These are phyloP conservation scores for Pyrenophora graminea DNA, from an alignment of 2,329 filamentous ascomycete genomes.

Conservation along the genomic window DNA sequence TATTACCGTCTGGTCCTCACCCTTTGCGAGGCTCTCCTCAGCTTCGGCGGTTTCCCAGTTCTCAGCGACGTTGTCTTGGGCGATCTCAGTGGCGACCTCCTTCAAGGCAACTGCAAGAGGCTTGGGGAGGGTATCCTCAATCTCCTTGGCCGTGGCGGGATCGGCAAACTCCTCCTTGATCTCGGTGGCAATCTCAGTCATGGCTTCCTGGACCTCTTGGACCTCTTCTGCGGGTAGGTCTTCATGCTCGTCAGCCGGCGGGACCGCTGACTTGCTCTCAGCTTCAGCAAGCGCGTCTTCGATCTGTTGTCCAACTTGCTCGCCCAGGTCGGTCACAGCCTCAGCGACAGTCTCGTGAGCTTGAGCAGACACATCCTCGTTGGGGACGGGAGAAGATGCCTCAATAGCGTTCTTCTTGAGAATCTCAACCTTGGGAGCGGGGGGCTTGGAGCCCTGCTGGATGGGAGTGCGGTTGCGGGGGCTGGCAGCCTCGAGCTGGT, in stretches of 20 bases:
- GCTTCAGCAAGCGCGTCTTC: constrained; percentile 66
- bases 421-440: constrained; percentile 50
- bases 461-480: constrained; percentile 57
- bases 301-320: constrained; percentile 63
- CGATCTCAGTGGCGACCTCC: constrained; percentile 61
- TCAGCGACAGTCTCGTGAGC: constrained; percentile 69
- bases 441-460: constrained; percentile 25
- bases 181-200: constrained; percentile 55
- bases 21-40: constrained; percentile 69
- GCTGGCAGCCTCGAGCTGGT: constrained; percentile 69
- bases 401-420: constrained; percentile 52
- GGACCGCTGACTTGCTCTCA: constrained; percentile 38
- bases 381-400: constrained; percentile 34
- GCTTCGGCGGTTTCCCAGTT: constrained; percentile 89
- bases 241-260: constrained; percentile 53
- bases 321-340: constrained; percentile 68
- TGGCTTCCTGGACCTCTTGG: constrained; percentile 59
- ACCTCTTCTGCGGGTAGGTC: constrained; percentile 51
- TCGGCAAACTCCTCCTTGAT: constrained; percentile 56
- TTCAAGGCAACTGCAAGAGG: constrained; percentile 62
- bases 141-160: constrained; percentile 56
- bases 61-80: constrained; percentile 67
- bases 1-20: constrained; percentile 69
- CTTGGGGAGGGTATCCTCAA: constrained; percentile 59
- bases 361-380: constrained; percentile 29